Evolutionary conservation across 495 filamentous ascomycete species (phyloP).

Genomic region (Aspergillus asperescens): DNA sequence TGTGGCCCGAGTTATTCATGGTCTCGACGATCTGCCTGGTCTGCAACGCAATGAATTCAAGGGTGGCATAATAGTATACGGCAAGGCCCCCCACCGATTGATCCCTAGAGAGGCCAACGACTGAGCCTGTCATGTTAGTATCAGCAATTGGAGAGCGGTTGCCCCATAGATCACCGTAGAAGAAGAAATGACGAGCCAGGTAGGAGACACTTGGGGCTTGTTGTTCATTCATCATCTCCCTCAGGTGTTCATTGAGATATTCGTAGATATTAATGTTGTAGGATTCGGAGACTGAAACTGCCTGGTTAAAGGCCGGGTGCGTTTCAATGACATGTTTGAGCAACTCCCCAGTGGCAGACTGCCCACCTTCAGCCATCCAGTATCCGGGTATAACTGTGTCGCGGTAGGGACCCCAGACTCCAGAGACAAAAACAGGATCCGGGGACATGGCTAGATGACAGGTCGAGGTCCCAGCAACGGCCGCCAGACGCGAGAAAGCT

Average conservation of each 20-base stretch:
- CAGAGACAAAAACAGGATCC: slow-evolving; percentile 82
- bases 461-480: slow-evolving; percentile 95
- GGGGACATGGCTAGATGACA: slow-evolving; percentile 95
- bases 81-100: slow-evolving; percentile 80
- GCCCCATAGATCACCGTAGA: slow-evolving; percentile 97
- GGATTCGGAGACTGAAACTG: slow-evolving; percentile 66
- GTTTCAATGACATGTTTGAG: slow-evolving; percentile 91
- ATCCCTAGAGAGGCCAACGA: slow-evolving; percentile 81
- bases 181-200: slow-evolving; percentile 88
- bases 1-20: slow-evolving; percentile 82
- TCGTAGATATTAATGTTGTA: slow-evolving; percentile 85
- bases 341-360: slow-evolving; percentile 90
- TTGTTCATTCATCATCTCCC: slow-evolving; percentile 60
- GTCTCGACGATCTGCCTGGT: slow-evolving; percentile 90
- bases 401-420: slow-evolving; percentile 94
- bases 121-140: slow-evolving; percentile 80
- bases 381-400: slow-evolving; percentile 85
- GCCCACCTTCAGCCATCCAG: slow-evolving; percentile 96
- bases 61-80: slow-evolving; percentile 83
- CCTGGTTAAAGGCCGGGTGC: slow-evolving; percentile 79
- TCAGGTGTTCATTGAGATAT: slow-evolving; percentile 85
- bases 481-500: slow-evolving; percentile 88
- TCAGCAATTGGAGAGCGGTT: slow-evolving; percentile 93
- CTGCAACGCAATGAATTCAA: slow-evolving; percentile 97
- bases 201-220: slow-evolving; percentile 74